A percentile compares a stretch with the other conserved stretches of the same genome.
phyloP scores from a whole-genome alignment of 139 green algal species.

The Coccomyxa sp. region DNA sequence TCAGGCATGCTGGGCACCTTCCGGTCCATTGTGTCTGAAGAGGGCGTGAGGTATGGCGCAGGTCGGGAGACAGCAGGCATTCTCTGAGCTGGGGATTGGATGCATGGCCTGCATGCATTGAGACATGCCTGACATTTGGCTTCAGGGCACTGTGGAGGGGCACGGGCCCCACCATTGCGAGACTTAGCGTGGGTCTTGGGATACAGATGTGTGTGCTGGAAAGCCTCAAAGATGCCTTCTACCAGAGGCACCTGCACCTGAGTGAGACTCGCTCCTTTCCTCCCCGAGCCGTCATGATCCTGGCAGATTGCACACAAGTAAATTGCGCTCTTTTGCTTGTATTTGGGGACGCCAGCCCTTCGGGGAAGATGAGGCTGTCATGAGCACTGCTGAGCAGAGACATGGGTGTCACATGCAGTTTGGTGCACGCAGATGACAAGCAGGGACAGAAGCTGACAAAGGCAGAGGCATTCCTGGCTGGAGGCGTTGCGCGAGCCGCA shows the following conservation, averaged over 20 bases:
- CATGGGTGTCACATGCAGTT: no score
- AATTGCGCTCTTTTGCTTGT: no score
- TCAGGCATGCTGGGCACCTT: constrained; percentile 34
- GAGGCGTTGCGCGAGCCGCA: constrained; percentile 64
- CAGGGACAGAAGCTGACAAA: neutral
- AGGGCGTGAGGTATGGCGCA: constrained; percentile 22
- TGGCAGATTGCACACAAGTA: no score
- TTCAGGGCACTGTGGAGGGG: constrained; percentile 65
- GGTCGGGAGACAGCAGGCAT: neutral
- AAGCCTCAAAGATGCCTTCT: constrained; percentile 49
- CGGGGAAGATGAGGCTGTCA: no score
- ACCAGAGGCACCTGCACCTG: no score
- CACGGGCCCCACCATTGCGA: constrained; percentile 66
- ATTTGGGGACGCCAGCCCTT: no score
- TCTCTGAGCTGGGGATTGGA: neutral
- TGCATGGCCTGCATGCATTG: neutral
- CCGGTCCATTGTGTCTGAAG: constrained; percentile 31
- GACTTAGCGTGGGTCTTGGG: constrained; percentile 65
- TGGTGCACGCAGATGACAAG: constrained; percentile 9
- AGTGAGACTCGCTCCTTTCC: no score
- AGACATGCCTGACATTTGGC: neutral
- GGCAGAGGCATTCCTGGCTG: constrained; percentile 13
- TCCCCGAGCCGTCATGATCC: no score
- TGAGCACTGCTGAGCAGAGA: no score
- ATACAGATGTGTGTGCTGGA: constrained; percentile 78